Evolutionary conservation across 768 basidiomycete genomes (phyloP), one percentile per base, ranked within the genome.

Genomic region (Leccinum subtestaceum): DNA sequence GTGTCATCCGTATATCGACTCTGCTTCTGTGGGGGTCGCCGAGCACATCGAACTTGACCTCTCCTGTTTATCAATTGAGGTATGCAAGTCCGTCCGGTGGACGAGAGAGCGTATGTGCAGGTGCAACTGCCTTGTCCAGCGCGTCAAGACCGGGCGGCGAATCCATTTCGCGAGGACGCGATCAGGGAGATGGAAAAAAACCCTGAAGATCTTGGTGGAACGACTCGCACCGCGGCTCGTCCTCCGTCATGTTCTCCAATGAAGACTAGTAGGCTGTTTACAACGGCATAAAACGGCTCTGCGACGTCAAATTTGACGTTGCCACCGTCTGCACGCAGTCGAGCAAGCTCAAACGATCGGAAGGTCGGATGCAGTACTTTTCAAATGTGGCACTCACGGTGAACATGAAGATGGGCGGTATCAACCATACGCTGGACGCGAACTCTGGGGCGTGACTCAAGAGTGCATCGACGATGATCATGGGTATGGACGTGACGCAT

Each of bases 291-390:
- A 84, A 84, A 69, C 69, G 75, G 46, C 71, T 82, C 25, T 80
- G 79, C 60, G 83, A 84, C 52, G 69, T 80, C 49, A 71, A 69
- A 54, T 70, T 83, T 17, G 80, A 79, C 54, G 72, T 77, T 3
- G 64, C 84, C 9, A 89, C 85, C 5, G 84, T 92, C 3, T 93
- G 90, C 61, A 88, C 89, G 31, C 89, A 89, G 57, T 75, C 84
- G 0, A 67, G 70, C 21, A 93, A 90, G 70, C 81, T 93, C 64
- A 78, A 80, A 38, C 51, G 46, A 13, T 3, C 7, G 51, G 86
- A 83, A 67, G 82, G 86, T 58, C 83, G 73, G 63, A 43, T 61
- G 49, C 81, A 82, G 53, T 83, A 84, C 62, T 80, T 75, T 61
- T 83, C 82, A 12, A 83, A 82, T 58, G 79, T 84, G 46, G 81